Evolutionary conservation across 2,329 filamentous ascomycete genomes (phyloP), one percentile per base, ranked within the genome.

Genomic region (Cyphellophora attinorum): DNA sequence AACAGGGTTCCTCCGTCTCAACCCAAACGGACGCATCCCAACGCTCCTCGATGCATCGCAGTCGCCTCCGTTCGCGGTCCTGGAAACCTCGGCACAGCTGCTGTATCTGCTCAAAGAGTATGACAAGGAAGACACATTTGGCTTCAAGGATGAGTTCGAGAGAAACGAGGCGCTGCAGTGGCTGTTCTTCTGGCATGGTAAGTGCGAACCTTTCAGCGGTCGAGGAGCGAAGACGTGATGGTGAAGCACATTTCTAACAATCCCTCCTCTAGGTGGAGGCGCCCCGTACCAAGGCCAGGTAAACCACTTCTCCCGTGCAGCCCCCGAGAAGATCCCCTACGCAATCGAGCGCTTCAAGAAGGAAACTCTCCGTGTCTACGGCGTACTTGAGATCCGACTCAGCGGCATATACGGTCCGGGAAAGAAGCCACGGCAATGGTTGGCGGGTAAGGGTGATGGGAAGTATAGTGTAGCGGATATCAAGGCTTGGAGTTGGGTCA

Each of bases 391-490:
- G 39, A 67, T 72, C 37, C 67, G 62, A 6, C 55, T 72, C 2
- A 64, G 58, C 0, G 70, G 70, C 11, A 70, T 68, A 44, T 71
- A 66, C 48, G n/a, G n/a, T n/a, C 64, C 59, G 2, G 65, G 62
- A 11, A 65, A 62, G 6, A 52, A 64, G 38, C 58, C 61, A 10
- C 53, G 64, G 10, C 67, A 74, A 5, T 74, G 71, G 40, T 55
- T 73, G 2, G 68, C 67, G 13, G 70, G 69, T 1, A 62, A 62
- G 6, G 67, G 66, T 2, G 64, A 65, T 42, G 70, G 70, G n/a
- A 71, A 67, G 47, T 74, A 72, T 50, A 61, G 57, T 12, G 56
- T 71, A 14, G 67, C 69, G 6, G 68, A 72, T 44, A 70, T 72
- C 35, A 65, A 65, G 39, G 62, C 65, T 2, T 72, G 65, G 65